Base-by-base conservation (phyloP, 1,284 basidiomycete species). In the Sphagnurus paluster region DNA sequence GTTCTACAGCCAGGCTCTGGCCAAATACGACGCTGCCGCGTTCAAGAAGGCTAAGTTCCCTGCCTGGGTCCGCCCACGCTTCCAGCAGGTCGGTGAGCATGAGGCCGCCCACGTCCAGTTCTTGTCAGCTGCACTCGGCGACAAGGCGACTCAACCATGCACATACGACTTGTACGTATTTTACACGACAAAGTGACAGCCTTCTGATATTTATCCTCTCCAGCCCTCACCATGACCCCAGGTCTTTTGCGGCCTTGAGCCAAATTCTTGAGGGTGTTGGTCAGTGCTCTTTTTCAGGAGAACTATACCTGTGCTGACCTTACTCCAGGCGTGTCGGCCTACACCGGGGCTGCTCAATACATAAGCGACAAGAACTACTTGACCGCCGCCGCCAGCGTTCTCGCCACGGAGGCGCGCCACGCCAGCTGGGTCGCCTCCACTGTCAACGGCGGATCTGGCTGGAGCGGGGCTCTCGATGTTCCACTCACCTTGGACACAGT, bases 121-220 rank as follows among this genome's bases (percentile, higher is more conserved):
- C 56, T 62, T 77, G 41, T 51, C 51, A 54, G 52, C 52, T 19
- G 76, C 76, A 4, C 71, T 88, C 32, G 82, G 81, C 3, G 63
- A 66, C 23, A 66, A 69, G 21, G 80, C 82, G 0, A 70, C 74
- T 13, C 50, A 75, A 58, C 69, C 75, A 2, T 86, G 84, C 71
- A 67, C 64, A 1, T 87, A 86, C 64, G 67, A 62, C 45, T 86
- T 86, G 81, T 74, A 58, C 58, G 72, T n/a, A n/a, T n/a, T 64
- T 26, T 34, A 5, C 42, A 34, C 36, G 11, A 26, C n/a, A n/a
- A n/a, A n/a, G n/a, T n/a, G n/a, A n/a, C n/a, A n/a, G n/a, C n/a
- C n/a, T n/a, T n/a, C n/a, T n/a, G n/a, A n/a, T n/a, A n/a, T n/a
- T n/a, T n/a, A n/a, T n/a, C n/a, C n/a, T n/a, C n/a, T 14, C 7